phyloP scores from a whole-genome alignment of 2,329 filamentous ascomycete genomes.

The Cucurbitaria berberidis region DNA sequence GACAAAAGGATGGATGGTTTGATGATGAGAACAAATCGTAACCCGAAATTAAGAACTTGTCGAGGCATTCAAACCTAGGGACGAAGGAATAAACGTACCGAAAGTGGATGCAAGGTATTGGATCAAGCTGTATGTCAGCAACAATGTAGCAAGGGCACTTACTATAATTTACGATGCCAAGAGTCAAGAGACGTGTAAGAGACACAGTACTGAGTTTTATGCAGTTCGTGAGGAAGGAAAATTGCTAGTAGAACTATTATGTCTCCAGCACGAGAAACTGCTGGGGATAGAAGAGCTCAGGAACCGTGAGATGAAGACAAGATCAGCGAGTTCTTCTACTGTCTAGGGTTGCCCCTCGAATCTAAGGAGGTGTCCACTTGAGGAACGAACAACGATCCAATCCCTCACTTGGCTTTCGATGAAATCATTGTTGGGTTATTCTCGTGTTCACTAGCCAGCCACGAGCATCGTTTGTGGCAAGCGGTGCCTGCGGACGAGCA shows the following conservation, averaged over 20 bases:
- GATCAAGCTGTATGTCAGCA: slow-evolving; percentile 9
- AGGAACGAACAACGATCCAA: neutral
- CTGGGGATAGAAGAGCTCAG: slow-evolving; percentile 4
- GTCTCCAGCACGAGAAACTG: slow-evolving; percentile 8
- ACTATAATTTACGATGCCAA: neutral
- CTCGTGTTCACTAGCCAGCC: slow-evolving; percentile 14
- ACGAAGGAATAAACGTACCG: slow-evolving; percentile 14
- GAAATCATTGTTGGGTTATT: slow-evolving; percentile 17
- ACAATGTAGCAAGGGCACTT: slow-evolving; percentile 3
- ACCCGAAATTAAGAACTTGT: too few relatives aligned
- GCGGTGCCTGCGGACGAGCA: slow-evolving; percentile 24
- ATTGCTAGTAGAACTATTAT: neutral
- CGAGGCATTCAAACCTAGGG: neutral
- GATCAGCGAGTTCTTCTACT: slow-evolving; percentile 8
- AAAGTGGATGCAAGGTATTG: slow-evolving; percentile 15
- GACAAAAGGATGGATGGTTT: neutral
- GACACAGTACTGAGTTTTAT: neutral
- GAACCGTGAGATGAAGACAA: slow-evolving; percentile 2
- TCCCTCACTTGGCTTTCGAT: slow-evolving; percentile 9
- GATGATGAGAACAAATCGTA: neutral
- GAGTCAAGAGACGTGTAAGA: neutral
- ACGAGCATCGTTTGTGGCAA: slow-evolving; percentile 13
- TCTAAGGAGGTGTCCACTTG: slow-evolving; percentile 3
- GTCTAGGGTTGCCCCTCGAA: slow-evolving; percentile 7
- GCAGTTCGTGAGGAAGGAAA: neutral